phyloP scores from a whole-genome alignment of 2,329 filamentous ascomycete genomes.

The Phialophora macrospora region DNA sequence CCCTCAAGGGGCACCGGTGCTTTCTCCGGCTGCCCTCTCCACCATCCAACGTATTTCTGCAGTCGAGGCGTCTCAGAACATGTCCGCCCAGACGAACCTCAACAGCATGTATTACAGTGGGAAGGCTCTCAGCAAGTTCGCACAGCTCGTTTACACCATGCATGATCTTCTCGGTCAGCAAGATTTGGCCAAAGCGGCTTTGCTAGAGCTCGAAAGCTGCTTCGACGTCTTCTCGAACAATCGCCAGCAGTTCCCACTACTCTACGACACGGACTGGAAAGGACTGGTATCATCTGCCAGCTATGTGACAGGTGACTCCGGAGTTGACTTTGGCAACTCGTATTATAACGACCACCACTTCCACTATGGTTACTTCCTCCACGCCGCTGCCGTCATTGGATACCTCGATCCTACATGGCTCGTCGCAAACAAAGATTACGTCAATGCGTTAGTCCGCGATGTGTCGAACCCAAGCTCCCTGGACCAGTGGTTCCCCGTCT shows the following conservation, averaged over 20 bases:
- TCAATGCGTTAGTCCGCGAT: constrained; percentile 84
- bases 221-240: constrained; percentile 72
- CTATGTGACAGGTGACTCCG: constrained; percentile 70
- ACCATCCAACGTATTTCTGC: constrained; percentile 66
- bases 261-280: constrained; percentile 69
- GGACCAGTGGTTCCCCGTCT: constrained; percentile 80
- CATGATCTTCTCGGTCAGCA: constrained; percentile 66
- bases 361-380: constrained; percentile 82
- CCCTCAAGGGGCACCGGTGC: constrained; percentile 41
- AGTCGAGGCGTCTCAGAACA: constrained; percentile 77
- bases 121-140: constrained; percentile 81
- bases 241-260: constrained; percentile 65
- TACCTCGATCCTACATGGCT: constrained; percentile 79
- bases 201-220: constrained; percentile 67
- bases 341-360: constrained; percentile 72
- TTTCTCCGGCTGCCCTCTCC: constrained; percentile 59
- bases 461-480: constrained; percentile 73
- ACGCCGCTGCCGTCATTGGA: constrained; percentile 81
- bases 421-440: constrained; percentile 72
- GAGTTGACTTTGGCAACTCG: constrained; percentile 85
- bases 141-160: constrained; percentile 68
- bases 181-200: constrained; percentile 60
- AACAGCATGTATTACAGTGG: constrained; percentile 94
- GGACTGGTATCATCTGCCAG: constrained; percentile 78
- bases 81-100: constrained; percentile 72